Evolutionary conservation across 306 rosid genomes (phyloP).

Genomic region (Lotus japonicus): DNA sequence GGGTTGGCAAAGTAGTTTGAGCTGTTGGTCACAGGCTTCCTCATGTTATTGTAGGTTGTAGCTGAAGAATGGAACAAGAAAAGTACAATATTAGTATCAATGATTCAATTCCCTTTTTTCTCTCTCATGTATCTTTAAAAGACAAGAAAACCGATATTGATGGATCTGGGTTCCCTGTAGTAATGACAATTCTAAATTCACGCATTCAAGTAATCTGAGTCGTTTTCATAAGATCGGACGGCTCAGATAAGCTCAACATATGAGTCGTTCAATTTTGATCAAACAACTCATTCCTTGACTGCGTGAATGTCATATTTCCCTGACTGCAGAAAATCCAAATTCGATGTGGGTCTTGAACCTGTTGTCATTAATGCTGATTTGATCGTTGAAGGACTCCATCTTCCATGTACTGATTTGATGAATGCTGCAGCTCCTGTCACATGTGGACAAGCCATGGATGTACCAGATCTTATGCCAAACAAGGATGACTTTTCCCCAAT

Average conservation of each 20-base stretch:
- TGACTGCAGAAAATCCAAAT: no score
- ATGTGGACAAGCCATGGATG: slow-evolving; percentile 98
- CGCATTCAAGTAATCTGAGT: no score
- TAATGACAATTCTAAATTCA: no score
- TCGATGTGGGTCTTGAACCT: slow-evolving; percentile 34
- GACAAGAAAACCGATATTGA: background rate
- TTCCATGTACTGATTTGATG: slow-evolving; percentile 48
- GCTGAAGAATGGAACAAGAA: slow-evolving; percentile 45
- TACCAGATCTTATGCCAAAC: slow-evolving; percentile 67
- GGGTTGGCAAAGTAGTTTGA: slow-evolving; percentile 50
- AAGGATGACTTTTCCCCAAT: slow-evolving; percentile 49
- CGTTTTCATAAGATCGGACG: no score
- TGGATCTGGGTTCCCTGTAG: no score
- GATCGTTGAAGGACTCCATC: slow-evolving; percentile 82
- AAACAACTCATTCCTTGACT: no score
- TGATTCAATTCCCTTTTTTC: background rate
- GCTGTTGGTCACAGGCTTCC: slow-evolving; percentile 63
- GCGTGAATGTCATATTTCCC: no score
- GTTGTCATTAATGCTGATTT: slow-evolving; percentile 96
- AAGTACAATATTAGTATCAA: background rate
- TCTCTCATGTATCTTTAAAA: background rate
- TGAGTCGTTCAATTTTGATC: no score
- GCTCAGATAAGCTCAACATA: no score
- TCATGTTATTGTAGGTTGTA: slow-evolving; percentile 54
- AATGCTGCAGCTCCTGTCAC: slow-evolving; percentile 89